Percentiles rank a stretch among this genome's conserved stretches.
phyloP scores from a whole-genome alignment of 2,329 filamentous ascomycete genomes.

The Fusarium sp. region DNA sequence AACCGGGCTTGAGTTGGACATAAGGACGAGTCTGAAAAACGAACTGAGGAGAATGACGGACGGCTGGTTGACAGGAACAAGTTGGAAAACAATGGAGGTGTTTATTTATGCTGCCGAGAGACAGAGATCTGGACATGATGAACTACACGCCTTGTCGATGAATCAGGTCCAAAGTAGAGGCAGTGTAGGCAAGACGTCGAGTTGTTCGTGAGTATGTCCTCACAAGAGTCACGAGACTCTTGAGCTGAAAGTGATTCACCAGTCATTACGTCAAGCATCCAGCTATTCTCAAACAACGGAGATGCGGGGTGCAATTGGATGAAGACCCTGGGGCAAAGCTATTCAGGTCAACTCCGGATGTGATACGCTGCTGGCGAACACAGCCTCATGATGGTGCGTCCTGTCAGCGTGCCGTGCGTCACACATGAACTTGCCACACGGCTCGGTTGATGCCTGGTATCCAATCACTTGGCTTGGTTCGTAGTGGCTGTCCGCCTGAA shows the following conservation, averaged over 20 bases:
- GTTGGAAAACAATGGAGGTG: background rate
- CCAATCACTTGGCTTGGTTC: constrained; percentile 25
- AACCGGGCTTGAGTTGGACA: constrained; percentile 32
- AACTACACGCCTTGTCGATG: constrained; percentile 3
- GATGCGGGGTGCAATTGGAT: constrained; percentile 2
- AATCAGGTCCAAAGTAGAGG: constrained; percentile 13
- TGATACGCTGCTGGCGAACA: constrained; percentile 9
- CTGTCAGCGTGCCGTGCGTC: constrained; percentile 12
- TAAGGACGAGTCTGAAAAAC: constrained; percentile 20
- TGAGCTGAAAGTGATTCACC: constrained; percentile 25
- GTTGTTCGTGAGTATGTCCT: constrained; percentile 10
- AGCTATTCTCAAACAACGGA: background rate
- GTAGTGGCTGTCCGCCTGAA: background rate
- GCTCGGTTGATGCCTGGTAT: background rate
- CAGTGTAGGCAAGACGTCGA: background rate
- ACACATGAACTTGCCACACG: constrained; percentile 14
- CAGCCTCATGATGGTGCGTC: background rate
- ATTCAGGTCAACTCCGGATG: constrained; percentile 1
- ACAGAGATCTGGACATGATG: constrained; percentile 3
- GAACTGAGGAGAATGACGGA: background rate
- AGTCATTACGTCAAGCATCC: constrained; percentile 15
- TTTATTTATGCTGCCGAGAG: constrained; percentile 4
- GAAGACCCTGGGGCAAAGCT: background rate
- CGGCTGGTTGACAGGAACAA: background rate
- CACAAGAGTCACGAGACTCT: background rate